These are phyloP conservation scores for Boletus sp. DNA, from an alignment of 1,284 basidiomycete species.

Conservation along the genomic window DNA sequence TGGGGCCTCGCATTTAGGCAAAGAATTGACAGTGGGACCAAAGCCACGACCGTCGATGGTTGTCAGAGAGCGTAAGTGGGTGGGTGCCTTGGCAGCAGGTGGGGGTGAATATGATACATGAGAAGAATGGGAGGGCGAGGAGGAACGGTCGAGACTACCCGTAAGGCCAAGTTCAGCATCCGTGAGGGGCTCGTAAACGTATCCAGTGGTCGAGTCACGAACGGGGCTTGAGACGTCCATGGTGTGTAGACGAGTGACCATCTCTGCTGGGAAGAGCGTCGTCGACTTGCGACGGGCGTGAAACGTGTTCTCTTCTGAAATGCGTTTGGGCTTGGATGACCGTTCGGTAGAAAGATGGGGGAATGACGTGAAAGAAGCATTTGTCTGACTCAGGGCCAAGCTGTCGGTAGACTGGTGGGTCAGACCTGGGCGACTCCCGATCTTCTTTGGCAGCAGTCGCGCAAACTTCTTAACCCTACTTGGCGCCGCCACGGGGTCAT, in stretches of 20 bases:
- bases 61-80: slow-evolving; percentile 30
- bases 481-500: slow-evolving; percentile 18
- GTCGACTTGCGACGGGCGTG: slow-evolving; percentile 37
- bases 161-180: slow-evolving; percentile 28
- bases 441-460: slow-evolving; percentile 34
- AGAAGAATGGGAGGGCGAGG: slow-evolving; percentile 19
- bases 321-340: slow-evolving; percentile 25
- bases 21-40: neutral
- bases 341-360: slow-evolving; percentile 27
- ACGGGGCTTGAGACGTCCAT: slow-evolving; percentile 32
- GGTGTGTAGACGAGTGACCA: slow-evolving; percentile 29
- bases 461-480: slow-evolving; percentile 30
- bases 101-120: slow-evolving; percentile 14
- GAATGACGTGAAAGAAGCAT: slow-evolving; percentile 31
- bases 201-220: slow-evolving; percentile 23
- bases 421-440: slow-evolving; percentile 30
- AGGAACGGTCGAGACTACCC: slow-evolving; percentile 6
- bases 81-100: slow-evolving; percentile 1
- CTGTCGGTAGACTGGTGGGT: slow-evolving; percentile 31
- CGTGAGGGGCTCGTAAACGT: slow-evolving; percentile 30
- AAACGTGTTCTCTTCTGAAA: slow-evolving; percentile 35
- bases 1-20: slow-evolving; percentile 2
- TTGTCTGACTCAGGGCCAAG: slow-evolving; percentile 23
- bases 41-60: slow-evolving; percentile 16
- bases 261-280: slow-evolving; percentile 32